Evolutionary conservation across 805 yeast genomes (phyloP), one percentile per base, ranked within the genome.

Genomic region (Yamadazyma laniorum): DNA sequence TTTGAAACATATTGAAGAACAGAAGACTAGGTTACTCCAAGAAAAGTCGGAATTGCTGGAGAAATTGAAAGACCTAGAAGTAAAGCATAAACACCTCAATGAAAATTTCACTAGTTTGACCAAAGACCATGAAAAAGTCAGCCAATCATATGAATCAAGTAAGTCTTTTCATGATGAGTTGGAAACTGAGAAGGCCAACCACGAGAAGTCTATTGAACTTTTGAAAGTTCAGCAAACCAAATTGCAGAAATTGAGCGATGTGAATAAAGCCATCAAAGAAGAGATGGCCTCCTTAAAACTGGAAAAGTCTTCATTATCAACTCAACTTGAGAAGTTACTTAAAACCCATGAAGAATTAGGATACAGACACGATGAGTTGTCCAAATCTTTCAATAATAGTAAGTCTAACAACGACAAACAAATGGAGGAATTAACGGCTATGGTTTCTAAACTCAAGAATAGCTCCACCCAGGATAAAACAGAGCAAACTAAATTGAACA

Each of bases 1-100:
- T 56, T 74, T 9, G 40, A 48, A 9, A 42, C 45, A 1, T 44
- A 68, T 13, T 54, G 69, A 42, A n/a, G 34, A 18, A 14, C 39
- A 33, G 33, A 51, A 40, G 42, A 6, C 56, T 60, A 41, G 8
- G 19, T 35, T 38, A 18, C 8, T 19, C 23, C 26, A 6, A 26
- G 48, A 33, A 35, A 49, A 37, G 34, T 18, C 29, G 13, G 43
- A 39, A 14, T 13, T 31, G 13, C 26, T 40, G 14, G 44, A 45
- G 5, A 31, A 28, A 11, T 23, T 29, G 18, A 18, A 44, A 31
- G 25, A 14, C 15, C 29, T 50, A 15, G 29, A 31, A 13, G 5
- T 25, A 2, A 37, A 45, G 18, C 41, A 41, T 25, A 28, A 37
- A 4, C 29, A 29, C 9, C 36, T 42, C 25, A 39, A 37, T 14